Percentiles rank a stretch among this genome's conserved stretches.
phyloP scores from a whole-genome alignment of 2,329 filamentous ascomycete genomes.

The Pseudopithomyces chartarum region DNA sequence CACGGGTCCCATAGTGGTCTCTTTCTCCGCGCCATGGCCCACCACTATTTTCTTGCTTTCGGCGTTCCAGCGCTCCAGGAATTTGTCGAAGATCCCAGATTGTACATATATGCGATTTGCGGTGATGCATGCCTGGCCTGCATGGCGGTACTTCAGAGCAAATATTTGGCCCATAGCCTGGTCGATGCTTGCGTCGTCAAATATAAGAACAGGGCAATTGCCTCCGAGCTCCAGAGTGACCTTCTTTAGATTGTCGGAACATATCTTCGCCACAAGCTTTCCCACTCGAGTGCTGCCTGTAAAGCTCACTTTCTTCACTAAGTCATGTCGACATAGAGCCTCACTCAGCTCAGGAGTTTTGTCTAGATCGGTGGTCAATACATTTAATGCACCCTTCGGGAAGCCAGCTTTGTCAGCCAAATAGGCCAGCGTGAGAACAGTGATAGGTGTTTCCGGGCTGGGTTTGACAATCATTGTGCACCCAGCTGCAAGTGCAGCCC shows the following conservation, averaged over 20 bases:
- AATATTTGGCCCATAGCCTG: conserved; percentile 55
- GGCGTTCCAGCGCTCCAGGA: conserved; percentile 59
- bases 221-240: conserved; percentile 68
- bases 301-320: conserved; percentile 67
- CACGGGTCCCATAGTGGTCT: conserved; percentile 64
- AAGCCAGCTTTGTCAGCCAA: conserved; percentile 52
- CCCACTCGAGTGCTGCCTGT: conserved; percentile 64
- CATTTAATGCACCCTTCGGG: conserved; percentile 64
- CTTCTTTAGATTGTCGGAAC: conserved; percentile 66
- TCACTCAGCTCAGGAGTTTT: conserved; percentile 61
- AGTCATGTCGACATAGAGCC: conserved; percentile 60
- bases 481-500: conserved; percentile 71
- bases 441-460: conserved; percentile 48
- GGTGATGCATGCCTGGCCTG: conserved; percentile 68
- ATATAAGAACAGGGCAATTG: conserved; percentile 68
- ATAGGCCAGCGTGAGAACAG: conserved; percentile 43
- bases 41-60: conserved; percentile 61
- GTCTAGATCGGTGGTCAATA: conserved; percentile 63
- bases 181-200: conserved; percentile 67
- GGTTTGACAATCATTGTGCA: conserved; percentile 70
- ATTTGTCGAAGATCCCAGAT: conserved; percentile 64
- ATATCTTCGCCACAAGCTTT: conserved; percentile 65
- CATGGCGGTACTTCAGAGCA: conserved; percentile 61
- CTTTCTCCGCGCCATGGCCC: conserved; percentile 64
- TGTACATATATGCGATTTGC: conserved; percentile 71